Base-by-base conservation (phyloP, 2,329 filamentous ascomycete species). In the Trichoderma atrobrunneum region DNA sequence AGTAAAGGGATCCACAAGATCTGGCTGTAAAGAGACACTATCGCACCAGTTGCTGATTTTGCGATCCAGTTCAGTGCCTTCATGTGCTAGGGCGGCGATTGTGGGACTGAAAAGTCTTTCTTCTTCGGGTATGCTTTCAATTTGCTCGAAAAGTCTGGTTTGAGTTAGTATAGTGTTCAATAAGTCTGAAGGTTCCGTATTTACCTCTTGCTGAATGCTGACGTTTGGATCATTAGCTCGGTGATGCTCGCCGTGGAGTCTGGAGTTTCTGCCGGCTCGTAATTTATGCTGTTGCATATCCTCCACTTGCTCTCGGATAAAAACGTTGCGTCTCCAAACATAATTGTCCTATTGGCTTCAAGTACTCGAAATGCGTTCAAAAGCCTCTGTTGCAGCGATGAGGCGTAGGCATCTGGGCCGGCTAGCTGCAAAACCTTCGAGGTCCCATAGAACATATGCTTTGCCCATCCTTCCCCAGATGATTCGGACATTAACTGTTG, bases 391-490 rank as follows among this genome's bases (percentile, higher is more conserved):
- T 54, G 60, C 4, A 77, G 71, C 4, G 48, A 39, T 4, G 21
- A 74, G 1, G 1, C n/a, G 1, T 16, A 26, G 2, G 3, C 39
- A 8, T 2, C 10, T 0, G 56, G 30, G 0, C 69, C 71, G 1
- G 61, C 51, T 0, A 73, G 32, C 21, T 78, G 73, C 16, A 80
- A 54, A 18, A 80, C 68, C 11, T 54, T 75, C 0, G 74, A 75
- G 7, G 75, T 77, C 11, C 78, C 78, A 43, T 76, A 76, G 0
- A 77, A 21, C 77, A 80, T 78, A 10, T 80, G 78, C 8, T 72
- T 77, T 1, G 74, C 73, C 78, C 77, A 80, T 16, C 72, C 70
- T 0, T 77, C 76, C 6, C 74, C 76, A 3, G 75, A 76, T 0
- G 74, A 59, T 24, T 79, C 74, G 0, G 78, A 74, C 69, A 79